These are phyloP conservation scores for Claviceps arundinis DNA, from an alignment of 2,329 filamentous ascomycete genomes.

Conservation along the genomic window DNA sequence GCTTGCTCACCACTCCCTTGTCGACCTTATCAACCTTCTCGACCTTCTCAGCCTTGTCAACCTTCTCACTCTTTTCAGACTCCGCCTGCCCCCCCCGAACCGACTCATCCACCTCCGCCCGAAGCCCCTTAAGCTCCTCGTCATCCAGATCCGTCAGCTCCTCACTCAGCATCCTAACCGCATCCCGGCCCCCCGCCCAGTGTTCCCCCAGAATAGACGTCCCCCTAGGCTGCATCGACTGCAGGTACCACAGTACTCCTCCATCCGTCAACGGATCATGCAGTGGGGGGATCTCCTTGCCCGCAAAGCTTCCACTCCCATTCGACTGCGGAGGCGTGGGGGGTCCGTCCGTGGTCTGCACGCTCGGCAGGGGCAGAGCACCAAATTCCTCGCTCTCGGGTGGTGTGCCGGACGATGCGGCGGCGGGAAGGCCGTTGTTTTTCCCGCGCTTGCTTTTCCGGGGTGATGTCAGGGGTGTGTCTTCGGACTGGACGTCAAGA, in stretches of 20 bases:
- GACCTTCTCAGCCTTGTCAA: fast-evolving
- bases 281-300: slow-evolving; percentile 23
- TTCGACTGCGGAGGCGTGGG: slow-evolving; percentile 57
- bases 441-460: slow-evolving; percentile 14
- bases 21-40: no score
- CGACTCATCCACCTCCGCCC: slow-evolving; percentile 36
- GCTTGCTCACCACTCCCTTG: slow-evolving; percentile 11
- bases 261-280: slow-evolving; percentile 51
- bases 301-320: slow-evolving; percentile 39
- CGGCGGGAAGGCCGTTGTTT: slow-evolving; percentile 10
- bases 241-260: slow-evolving; percentile 79
- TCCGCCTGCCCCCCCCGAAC: slow-evolving; percentile 4
- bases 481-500: slow-evolving; percentile 9
- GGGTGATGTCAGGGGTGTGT: slow-evolving; percentile 7
- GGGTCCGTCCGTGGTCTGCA: slow-evolving; percentile 26
- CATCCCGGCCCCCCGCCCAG: slow-evolving; percentile 50
- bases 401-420: slow-evolving; percentile 25
- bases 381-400: slow-evolving; percentile 36
- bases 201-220: slow-evolving; percentile 68
- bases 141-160: slow-evolving; percentile 87
- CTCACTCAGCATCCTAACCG: slow-evolving; percentile 58
- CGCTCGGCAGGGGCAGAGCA: slow-evolving; percentile 12
- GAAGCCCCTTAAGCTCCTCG: slow-evolving; percentile 66
- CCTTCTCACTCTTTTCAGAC: no score
- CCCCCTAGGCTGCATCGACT: slow-evolving; percentile 64